Evolutionary conservation across 495 filamentous ascomycete species (phyloP).

Genomic region (Neurospora africana): DNA sequence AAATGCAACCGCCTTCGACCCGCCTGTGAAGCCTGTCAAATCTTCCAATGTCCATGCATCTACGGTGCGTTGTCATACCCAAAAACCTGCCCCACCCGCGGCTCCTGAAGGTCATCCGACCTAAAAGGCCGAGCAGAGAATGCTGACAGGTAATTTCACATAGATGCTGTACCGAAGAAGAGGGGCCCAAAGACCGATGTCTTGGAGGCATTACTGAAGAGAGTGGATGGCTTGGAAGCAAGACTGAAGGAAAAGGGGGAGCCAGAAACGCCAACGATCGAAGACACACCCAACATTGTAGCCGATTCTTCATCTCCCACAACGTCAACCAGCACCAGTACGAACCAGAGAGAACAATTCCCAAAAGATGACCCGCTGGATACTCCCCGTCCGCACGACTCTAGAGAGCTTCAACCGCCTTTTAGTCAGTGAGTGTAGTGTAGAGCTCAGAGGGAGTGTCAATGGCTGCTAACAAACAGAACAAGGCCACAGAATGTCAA

Average conservation of each 20-base stretch:
- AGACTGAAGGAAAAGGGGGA: slow-evolving; percentile 57
- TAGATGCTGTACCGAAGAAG: slow-evolving; percentile 83
- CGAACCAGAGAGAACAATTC: neutral
- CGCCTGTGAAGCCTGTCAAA: slow-evolving; percentile 77
- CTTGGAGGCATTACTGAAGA: slow-evolving; percentile 69
- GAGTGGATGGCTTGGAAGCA: slow-evolving; percentile 75
- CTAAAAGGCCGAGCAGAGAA: neutral
- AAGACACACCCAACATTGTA: slow-evolving; percentile 11
- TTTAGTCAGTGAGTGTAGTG: neutral
- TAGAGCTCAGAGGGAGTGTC: neutral
- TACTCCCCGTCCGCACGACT: neutral
- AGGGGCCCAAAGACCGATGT: slow-evolving; percentile 83
- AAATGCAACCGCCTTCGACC: slow-evolving; percentile 81
- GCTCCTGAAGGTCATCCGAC: neutral
- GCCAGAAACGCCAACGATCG: slow-evolving; percentile 30
- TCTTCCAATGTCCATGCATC: slow-evolving; percentile 79
- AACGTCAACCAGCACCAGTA: slow-evolving; percentile 1
- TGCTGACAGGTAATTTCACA: slow-evolving; percentile 1
- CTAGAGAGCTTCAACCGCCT: neutral
- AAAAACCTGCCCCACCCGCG: neutral
- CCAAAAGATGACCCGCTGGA: neutral
- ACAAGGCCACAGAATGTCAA: neutral
- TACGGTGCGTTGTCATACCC: slow-evolving; percentile 51
- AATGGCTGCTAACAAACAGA: neutral
- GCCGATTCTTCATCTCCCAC: slow-evolving; percentile 11